These are phyloP conservation scores for Hericium coralloides DNA, from an alignment of 768 basidiomycete species.

Conservation along the genomic window DNA sequence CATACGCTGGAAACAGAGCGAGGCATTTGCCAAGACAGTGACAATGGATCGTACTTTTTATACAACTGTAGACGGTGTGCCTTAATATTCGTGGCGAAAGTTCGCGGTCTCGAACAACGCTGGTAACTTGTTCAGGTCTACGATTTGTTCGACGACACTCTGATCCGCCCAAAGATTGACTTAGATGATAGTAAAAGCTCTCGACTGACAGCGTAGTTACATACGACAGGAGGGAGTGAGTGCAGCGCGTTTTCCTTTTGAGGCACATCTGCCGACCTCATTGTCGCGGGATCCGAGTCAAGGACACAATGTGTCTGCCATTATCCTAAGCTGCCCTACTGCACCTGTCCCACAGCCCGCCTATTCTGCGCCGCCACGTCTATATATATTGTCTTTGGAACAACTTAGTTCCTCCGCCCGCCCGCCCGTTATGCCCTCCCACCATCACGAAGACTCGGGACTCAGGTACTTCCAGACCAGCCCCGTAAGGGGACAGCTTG, in stretches of 20 bases:
- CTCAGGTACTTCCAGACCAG: conserved; percentile 53
- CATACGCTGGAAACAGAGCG: too few relatives aligned
- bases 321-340: not conserved
- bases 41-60: not conserved
- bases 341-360: not conserved
- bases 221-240: too few relatives aligned
- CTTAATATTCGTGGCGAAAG: too few relatives aligned
- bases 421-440: conserved; percentile 8
- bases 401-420: not conserved
- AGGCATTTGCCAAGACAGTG: not conserved
- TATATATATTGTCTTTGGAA: not conserved
- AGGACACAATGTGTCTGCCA: not conserved
- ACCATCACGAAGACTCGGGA: not conserved
- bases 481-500: conserved; percentile 68
- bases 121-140: too few relatives aligned
- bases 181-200: too few relatives aligned
- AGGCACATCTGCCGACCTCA: not conserved
- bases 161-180: too few relatives aligned
- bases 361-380: not conserved
- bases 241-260: not conserved
- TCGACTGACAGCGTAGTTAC: too few relatives aligned
- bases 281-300: not conserved
- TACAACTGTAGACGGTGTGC: not conserved
- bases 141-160: too few relatives aligned
- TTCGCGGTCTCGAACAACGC: too few relatives aligned